phyloP scores from a whole-genome alignment of 1,284 basidiomycete species.

The Polyporus tsugae region DNA sequence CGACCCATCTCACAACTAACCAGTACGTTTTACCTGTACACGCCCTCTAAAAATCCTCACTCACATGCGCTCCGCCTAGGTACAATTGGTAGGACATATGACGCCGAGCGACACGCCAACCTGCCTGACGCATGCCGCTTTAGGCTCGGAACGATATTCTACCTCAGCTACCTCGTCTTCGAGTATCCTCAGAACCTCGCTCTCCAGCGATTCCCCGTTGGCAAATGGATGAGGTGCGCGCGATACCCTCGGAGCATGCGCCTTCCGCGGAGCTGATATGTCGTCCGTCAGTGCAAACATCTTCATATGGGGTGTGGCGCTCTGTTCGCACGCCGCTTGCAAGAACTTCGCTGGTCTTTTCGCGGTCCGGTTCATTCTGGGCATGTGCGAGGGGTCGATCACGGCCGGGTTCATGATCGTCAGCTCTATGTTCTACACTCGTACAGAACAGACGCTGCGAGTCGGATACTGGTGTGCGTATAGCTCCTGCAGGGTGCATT shows the following conservation, averaged over 20 bases:
- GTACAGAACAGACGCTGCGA: constrained; percentile 73
- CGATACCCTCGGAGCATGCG: not conserved
- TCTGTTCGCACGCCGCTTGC: constrained; percentile 76
- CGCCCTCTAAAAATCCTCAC: not conserved
- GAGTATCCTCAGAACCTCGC: constrained; percentile 80
- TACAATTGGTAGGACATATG: constrained; percentile 40
- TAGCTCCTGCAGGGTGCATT: not conserved
- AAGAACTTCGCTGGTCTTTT: constrained; percentile 76
- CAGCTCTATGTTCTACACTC: constrained; percentile 83
- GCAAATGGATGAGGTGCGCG: constrained; percentile 79
- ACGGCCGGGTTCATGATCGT: constrained; percentile 83
- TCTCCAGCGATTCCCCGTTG: constrained; percentile 80
- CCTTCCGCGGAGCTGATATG: not conserved
- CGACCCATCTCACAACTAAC: constrained; percentile 43
- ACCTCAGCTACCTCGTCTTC: constrained; percentile 71
- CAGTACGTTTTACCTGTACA: constrained; percentile 31
- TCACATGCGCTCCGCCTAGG: constrained; percentile 21
- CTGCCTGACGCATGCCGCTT: not conserved
- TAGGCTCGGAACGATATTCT: constrained; percentile 79
- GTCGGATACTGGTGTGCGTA: constrained; percentile 82
- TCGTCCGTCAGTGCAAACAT: constrained; percentile 62
- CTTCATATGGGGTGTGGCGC: constrained; percentile 70
- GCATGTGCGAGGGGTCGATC: constrained; percentile 81
- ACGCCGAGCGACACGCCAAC: not conserved
- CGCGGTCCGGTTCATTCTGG: constrained; percentile 69